Base-by-base conservation (phyloP, 1,139 yeast species). In the Candida mesenterica region DNA sequence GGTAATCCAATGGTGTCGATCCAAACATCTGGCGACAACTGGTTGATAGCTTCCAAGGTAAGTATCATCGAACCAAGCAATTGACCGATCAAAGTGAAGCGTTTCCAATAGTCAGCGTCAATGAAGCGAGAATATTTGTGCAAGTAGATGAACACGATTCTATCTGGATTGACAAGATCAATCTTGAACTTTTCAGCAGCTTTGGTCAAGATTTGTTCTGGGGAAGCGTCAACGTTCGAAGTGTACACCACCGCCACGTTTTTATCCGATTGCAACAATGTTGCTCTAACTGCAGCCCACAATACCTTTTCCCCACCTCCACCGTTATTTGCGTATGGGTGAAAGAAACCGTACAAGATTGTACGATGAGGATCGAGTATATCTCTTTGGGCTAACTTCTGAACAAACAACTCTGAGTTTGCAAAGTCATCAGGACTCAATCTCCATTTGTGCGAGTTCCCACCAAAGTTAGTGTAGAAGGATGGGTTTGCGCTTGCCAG, bases 301-400 rank as follows among this genome's bases (percentile, higher is more conserved):
- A 94, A 68, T 0, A 94, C 98, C 34, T 95, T 75, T 58, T 94
- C 99, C 16, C 99, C 99, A 26, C 99, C 99, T 14, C 98, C 98
- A 26, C 96, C 96, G 31, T 96, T 94, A 56, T 87, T 87, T 45
- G 97, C 90, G 50, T 83, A 86, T 0, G 98, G 98, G 60, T 94
- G 99, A 67, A 92, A 89, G 54, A 86, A 90, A 5, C 97, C 99
- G 51, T 68, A 83, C 14, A 87, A 55, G 14, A 67, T 45, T 33
- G 55, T 65, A 29, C 83, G 60, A 27, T 49, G 54, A 4, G 63
- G 61, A 46, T 69, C 78, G 13, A 55, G 52, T 5, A 61, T 57
- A 23, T 52, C 63, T 32, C 75, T 53, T 15, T 68, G 66, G 27
- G 49, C 54, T 65, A 67, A 59, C 23, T 48, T 50, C 8, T 48